Evolutionary conservation across 169 alveolate genomes (phyloP), one percentile per base, ranked within the genome.

Genomic region (Eimeria acervulina): DNA sequence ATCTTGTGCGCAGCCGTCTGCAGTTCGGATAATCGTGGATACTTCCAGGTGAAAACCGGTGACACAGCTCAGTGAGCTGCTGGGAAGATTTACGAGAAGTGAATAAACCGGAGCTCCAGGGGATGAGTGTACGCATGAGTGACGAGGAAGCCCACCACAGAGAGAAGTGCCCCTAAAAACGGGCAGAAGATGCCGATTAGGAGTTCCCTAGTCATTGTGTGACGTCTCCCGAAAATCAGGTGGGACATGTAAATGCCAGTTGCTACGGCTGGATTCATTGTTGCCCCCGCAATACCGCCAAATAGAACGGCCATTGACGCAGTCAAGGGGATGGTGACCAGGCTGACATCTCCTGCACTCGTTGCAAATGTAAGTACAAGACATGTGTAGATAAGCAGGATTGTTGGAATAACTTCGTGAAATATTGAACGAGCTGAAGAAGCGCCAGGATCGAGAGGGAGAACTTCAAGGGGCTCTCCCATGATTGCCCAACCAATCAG

Each of bases 401-500:
- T 94, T 23, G 94, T 94, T 47, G 96, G 96, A 55, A 94, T 94
- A 51, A 94, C 96, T 59, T 94, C 96, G 51, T 94, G 96, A 51
- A 94, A 94, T 38, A 94, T 88, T 59, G 90, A 89, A 26, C 96
- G 87, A 76, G 94, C 81, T 33, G 96, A 88, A 33, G 94, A 81
- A 84, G 91, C 91, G 52, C 94, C 96, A 33, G 94, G 90, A 68
- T 94, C 96, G 13, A 94, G 83, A 28, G 96, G 96, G n/a, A 83
- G 96, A 66, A 94, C 85, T 44, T 94, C 94, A 42, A 94, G 96
- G 26, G 96, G 94, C 94, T 84, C 83, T 17, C 94, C 96, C 96
- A 94, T 83, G 1, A 94, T 94, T 42, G 94, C 96, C 89, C 91
- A 94, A 13, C 96, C 96, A 33, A 94, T 63, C 52, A 94, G 26